Conservation (phyloP, 805 yeast species). For the Lachancea thermotolerans region DNA sequence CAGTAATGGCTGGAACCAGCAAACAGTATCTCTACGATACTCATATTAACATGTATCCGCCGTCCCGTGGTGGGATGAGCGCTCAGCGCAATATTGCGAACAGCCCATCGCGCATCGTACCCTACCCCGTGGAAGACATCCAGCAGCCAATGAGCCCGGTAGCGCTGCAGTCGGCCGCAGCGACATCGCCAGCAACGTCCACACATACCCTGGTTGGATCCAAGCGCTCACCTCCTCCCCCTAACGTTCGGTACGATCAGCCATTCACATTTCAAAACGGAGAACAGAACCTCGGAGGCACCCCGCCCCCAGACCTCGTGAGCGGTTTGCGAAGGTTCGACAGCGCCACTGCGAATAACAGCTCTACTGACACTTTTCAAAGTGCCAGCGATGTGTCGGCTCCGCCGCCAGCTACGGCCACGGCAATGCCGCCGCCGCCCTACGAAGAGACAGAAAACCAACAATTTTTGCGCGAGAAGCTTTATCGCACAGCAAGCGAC, state of each 20-base stretch:
- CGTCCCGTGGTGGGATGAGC: constrained; percentile 3
- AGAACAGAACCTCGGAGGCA: not conserved
- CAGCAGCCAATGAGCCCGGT: constrained; percentile 15
- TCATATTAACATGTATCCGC: constrained; percentile 23
- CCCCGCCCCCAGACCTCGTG: not conserved
- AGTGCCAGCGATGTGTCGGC: constrained; percentile 5
- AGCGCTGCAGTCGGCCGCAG: constrained; percentile 6
- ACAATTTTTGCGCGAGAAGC: constrained; percentile 15
- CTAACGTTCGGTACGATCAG: constrained; percentile 10
- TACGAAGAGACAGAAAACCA: constrained; percentile 16
- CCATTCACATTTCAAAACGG: constrained; percentile 9
- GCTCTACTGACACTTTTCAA: constrained; percentile 7
- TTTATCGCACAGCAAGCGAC: constrained; percentile 9
- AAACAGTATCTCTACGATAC: constrained; percentile 13
- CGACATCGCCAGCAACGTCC: not conserved
- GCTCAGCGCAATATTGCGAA: not conserved
- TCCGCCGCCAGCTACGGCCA: not conserved
- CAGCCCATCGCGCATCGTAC: constrained; percentile 10
- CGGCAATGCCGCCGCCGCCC: constrained; percentile 15
- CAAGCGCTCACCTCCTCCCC: not conserved
- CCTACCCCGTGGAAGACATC: constrained; percentile 19
- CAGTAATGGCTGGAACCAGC: constrained; percentile 1
- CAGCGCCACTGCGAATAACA: not conserved
- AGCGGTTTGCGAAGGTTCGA: constrained; percentile 1
- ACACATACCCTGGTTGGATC: not conserved